These are phyloP conservation scores for Hypoxylon lienhwacheense DNA, from an alignment of 495 filamentous ascomycete species.

Conservation along the genomic window DNA sequence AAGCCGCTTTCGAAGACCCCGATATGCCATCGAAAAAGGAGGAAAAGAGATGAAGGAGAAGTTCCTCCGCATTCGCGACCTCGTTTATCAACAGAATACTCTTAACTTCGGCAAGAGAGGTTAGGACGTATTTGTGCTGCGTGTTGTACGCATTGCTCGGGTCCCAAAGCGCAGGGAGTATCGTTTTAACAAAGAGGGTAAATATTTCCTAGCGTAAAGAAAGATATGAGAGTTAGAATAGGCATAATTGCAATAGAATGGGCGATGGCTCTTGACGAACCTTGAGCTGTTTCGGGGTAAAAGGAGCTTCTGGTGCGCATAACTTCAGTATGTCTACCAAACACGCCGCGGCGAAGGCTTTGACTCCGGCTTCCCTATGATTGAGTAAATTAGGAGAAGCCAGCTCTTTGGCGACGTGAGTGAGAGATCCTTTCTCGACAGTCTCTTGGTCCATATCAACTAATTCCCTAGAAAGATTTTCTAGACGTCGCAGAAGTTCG, in stretches of 20 bases:
- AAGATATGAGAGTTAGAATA: conserved; percentile 11
- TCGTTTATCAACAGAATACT: conserved; percentile 94
- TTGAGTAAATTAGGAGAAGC: conserved; percentile 76
- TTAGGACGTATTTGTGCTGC: conserved; percentile 87
- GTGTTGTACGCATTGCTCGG: conserved; percentile 88
- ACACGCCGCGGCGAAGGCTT: conserved; percentile 84
- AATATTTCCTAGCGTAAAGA: conserved; percentile 75
- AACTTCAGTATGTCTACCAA: conserved; percentile 92
- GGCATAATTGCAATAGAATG: conserved; percentile 4
- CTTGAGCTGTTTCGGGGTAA: conserved; percentile 87
- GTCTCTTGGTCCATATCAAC: conserved; percentile 86
- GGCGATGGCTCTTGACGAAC: conserved; percentile 46
- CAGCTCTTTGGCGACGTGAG: conserved; percentile 84
- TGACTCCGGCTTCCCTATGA: conserved; percentile 92
- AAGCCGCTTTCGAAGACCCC: conserved; percentile 67
- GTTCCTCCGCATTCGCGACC: conserved; percentile 72
- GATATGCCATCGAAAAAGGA: conserved; percentile 92
- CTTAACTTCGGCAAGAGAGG: conserved; percentile 88
- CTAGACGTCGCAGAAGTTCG: conserved; percentile 78
- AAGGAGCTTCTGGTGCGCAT: conserved; percentile 94
- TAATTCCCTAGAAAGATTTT: conserved; percentile 80
- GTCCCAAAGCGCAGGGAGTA: conserved; percentile 83
- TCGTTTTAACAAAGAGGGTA: conserved; percentile 77
- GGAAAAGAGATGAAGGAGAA: conserved; percentile 79
- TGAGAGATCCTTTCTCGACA: conserved; percentile 75